Conservation (phyloP, 2,329 filamentous ascomycete species). For the Sporothrix globosa region DNA sequence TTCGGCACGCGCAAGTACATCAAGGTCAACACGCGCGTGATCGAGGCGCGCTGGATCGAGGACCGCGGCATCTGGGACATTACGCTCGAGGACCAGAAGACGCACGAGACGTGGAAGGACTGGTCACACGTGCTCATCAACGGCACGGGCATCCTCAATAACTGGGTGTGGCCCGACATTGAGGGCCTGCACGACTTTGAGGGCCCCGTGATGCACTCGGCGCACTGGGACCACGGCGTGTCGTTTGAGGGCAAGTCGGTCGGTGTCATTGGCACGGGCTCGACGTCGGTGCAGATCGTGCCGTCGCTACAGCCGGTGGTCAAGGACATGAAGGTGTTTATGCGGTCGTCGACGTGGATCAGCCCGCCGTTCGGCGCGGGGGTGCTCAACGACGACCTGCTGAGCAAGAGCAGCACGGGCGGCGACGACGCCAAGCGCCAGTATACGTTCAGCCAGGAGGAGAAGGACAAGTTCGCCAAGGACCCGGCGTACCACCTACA, state of each 20-base stretch:
- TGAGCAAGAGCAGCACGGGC: constrained; percentile 36
- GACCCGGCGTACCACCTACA: constrained; percentile 33
- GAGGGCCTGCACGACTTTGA: constrained; percentile 43
- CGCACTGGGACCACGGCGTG: constrained; percentile 40
- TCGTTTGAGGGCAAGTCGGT: constrained; percentile 39
- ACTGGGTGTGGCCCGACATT: constrained; percentile 40
- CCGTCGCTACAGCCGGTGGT: constrained; percentile 36
- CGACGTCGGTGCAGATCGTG: constrained; percentile 42
- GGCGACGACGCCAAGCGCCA: constrained; percentile 44
- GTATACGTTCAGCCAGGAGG: constrained; percentile 41
- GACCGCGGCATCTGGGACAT: constrained; percentile 46
- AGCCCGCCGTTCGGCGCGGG: constrained; percentile 33
- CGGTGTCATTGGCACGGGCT: constrained; percentile 42
- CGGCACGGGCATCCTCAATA: constrained; percentile 38
- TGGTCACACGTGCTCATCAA: constrained; percentile 36
- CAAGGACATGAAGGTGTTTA: constrained; percentile 33
- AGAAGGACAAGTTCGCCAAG: constrained; percentile 31
- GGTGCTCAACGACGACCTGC: constrained; percentile 40
- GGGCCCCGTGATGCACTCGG: constrained; percentile 41
- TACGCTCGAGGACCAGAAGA: constrained; percentile 41
- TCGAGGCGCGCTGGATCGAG: constrained; percentile 51
- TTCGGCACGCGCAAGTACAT: constrained; percentile 49
- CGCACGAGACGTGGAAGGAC: constrained; percentile 36
- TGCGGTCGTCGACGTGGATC: constrained; percentile 35
- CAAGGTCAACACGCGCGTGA: constrained; percentile 49